phyloP scores from a whole-genome alignment of 2,329 filamentous ascomycete species.

The Sporothrix schenckii region DNA sequence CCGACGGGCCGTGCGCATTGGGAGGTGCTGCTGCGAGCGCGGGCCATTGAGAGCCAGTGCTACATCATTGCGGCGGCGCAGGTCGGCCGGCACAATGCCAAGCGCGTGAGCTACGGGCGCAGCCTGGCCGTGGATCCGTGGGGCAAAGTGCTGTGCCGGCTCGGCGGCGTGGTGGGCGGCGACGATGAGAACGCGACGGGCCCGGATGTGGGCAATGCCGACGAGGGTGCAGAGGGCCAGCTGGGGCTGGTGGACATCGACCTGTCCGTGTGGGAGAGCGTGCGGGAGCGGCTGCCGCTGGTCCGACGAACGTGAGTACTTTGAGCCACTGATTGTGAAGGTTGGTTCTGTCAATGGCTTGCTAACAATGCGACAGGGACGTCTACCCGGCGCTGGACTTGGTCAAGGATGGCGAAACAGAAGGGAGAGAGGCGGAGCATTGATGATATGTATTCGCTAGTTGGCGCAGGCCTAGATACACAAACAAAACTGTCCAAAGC shows the following conservation, averaged over 20 bases:
- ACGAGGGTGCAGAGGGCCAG: conserved; percentile 48
- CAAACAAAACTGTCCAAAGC: background rate
- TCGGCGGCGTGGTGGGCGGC: conserved; percentile 57
- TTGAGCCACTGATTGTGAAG: background rate
- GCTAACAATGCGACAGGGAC: conserved; percentile 29
- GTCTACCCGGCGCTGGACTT: conserved; percentile 33
- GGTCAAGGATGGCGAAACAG: background rate
- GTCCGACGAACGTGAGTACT: conserved; percentile 55
- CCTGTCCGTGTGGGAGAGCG: conserved; percentile 49
- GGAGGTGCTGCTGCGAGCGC: conserved; percentile 74
- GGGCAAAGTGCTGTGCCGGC: conserved; percentile 72
- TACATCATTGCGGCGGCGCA: conserved; percentile 89
- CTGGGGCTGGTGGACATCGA: conserved; percentile 61
- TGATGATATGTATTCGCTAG: background rate
- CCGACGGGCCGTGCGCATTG: conserved; percentile 85
- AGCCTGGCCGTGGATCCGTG: conserved; percentile 86
- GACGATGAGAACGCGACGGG: conserved; percentile 42
- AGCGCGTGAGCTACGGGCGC: conserved; percentile 77
- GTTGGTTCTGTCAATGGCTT: background rate
- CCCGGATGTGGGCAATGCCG: conserved; percentile 33
- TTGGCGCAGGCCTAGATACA: background rate
- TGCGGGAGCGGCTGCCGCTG: conserved; percentile 58
- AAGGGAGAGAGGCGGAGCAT: too few relatives aligned
- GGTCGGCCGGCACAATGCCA: conserved; percentile 65
- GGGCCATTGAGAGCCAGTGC: conserved; percentile 86